Evolutionary conservation across 305 asterid species (phyloP).

Genomic region (Fraxinus sp.): DNA sequence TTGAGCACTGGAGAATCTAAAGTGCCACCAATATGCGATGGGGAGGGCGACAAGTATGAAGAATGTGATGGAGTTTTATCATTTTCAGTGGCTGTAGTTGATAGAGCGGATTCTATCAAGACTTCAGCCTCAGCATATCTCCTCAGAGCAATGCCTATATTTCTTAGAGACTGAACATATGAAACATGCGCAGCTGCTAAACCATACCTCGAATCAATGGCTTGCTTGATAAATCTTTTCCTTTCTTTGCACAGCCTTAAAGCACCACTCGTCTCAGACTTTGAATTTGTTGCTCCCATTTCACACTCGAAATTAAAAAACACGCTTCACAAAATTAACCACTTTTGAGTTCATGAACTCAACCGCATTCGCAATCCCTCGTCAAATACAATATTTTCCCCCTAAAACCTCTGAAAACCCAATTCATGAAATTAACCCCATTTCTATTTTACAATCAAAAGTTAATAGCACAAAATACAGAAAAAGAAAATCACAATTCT

Average conservation of each 20-base stretch:
- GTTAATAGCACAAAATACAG: background rate
- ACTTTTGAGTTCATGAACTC: background rate
- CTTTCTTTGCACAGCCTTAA: constrained; percentile 78
- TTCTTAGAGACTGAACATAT: constrained; percentile 73
- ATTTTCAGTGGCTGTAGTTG: constrained; percentile 33
- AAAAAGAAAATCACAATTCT: background rate
- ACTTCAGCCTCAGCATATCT: constrained; percentile 90
- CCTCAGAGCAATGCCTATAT: constrained; percentile 79
- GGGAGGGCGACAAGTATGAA: constrained; percentile 73
- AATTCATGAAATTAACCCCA: background rate
- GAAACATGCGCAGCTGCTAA: constrained; percentile 95
- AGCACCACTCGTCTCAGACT: constrained; percentile 69
- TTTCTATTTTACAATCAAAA: background rate
- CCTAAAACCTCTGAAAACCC: background rate
- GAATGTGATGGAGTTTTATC: constrained; percentile 77
- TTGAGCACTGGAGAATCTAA: constrained; percentile 66
- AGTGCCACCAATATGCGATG: constrained; percentile 54
- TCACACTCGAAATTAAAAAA: constrained; percentile 13
- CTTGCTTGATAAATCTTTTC: constrained; percentile 73
- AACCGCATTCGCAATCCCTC: background rate
- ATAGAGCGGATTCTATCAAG: constrained; percentile 53
- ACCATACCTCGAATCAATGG: constrained; percentile 81
- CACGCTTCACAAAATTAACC: constrained; percentile 27
- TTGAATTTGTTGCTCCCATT: constrained; percentile 78
- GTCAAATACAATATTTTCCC: background rate